phyloP scores from a whole-genome alignment of 1,139 yeast species.

The Scheffersomyces segobiensis region DNA sequence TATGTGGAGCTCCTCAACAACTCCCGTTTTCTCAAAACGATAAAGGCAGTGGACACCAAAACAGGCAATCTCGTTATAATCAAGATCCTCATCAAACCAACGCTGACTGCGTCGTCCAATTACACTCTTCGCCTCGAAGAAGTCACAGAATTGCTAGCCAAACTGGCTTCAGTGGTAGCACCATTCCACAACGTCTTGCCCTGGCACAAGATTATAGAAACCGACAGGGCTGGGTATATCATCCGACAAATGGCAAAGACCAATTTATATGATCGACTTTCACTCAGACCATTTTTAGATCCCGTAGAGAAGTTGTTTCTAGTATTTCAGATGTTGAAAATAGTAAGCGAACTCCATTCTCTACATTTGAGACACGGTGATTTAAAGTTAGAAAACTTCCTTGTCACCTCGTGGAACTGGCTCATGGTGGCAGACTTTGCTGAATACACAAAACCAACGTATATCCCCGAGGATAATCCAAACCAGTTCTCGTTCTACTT shows the following conservation, averaged over 20 bases:
- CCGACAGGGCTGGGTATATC: conserved; percentile 89
- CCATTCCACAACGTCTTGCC: conserved; percentile 68
- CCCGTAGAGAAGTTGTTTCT: conserved; percentile 82
- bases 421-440: conserved; percentile 80
- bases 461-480: conserved; percentile 90
- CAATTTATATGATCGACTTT: conserved; percentile 81
- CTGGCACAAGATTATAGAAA: conserved; percentile 73
- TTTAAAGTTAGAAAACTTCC: conserved; percentile 82
- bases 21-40: conserved; percentile 82
- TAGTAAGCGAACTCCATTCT: conserved; percentile 63
- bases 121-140: conserved; percentile 33
- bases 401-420: conserved; percentile 93
- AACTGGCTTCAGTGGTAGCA: conserved; percentile 38
- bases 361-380: conserved; percentile 80
- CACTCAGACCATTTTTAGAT: conserved; percentile 85
- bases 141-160: conserved; percentile 34
- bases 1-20: conserved; percentile 72
- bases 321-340: conserved; percentile 70
- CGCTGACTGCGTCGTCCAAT: conserved; percentile 31
- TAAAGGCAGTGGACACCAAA: conserved; percentile 66
- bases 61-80: conserved; percentile 68
- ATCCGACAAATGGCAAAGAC: conserved; percentile 79
- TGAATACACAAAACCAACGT: conserved; percentile 72
- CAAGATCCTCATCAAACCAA: conserved; percentile 80
- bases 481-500: conserved; percentile 91